Evolutionary conservation across 768 basidiomycete species (phyloP).

Genomic region (Rossbeevera mucosa): DNA sequence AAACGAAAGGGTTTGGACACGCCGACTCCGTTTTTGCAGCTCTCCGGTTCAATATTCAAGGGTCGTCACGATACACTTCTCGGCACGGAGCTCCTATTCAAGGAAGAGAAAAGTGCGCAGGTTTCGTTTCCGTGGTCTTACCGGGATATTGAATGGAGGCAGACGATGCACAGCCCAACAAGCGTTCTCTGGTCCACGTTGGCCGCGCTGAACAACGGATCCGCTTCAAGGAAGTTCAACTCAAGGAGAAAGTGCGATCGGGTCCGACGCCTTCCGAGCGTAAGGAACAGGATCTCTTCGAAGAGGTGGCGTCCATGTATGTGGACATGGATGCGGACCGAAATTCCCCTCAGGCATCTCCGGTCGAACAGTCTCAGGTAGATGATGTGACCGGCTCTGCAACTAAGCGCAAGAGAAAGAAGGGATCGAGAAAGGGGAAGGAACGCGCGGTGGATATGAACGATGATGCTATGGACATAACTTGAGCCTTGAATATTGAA

Average conservation of each 20-base stretch:
- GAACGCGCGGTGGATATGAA: slow-evolving; percentile 21
- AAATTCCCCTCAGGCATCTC: neutral
- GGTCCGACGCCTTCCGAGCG: slow-evolving; percentile 7
- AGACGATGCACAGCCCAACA: slow-evolving; percentile 55
- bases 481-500: neutral
- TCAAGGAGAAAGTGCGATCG: slow-evolving; percentile 40
- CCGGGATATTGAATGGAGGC: slow-evolving; percentile 31
- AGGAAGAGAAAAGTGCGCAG: slow-evolving; percentile 57
- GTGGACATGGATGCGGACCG: slow-evolving; percentile 10
- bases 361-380: slow-evolving; percentile 1
- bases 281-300: slow-evolving; percentile 10
- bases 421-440: slow-evolving; percentile 22
- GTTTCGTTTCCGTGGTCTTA: no score
- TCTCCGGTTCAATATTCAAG: slow-evolving; percentile 70
- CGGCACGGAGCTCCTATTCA: slow-evolving; percentile 74
- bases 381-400: neutral
- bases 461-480: slow-evolving; percentile 18
- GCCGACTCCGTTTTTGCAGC: slow-evolving; percentile 69
- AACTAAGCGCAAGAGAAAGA: slow-evolving; percentile 15
- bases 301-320: slow-evolving; percentile 19
- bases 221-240: slow-evolving; percentile 66
- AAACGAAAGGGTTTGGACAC: slow-evolving; percentile 65
- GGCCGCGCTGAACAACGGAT: slow-evolving; percentile 56
- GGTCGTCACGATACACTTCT: slow-evolving; percentile 62
- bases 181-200: slow-evolving; percentile 43